Base-by-base conservation (phyloP, 164 flowering plant genomes). In the Buxus sempervirens region DNA sequence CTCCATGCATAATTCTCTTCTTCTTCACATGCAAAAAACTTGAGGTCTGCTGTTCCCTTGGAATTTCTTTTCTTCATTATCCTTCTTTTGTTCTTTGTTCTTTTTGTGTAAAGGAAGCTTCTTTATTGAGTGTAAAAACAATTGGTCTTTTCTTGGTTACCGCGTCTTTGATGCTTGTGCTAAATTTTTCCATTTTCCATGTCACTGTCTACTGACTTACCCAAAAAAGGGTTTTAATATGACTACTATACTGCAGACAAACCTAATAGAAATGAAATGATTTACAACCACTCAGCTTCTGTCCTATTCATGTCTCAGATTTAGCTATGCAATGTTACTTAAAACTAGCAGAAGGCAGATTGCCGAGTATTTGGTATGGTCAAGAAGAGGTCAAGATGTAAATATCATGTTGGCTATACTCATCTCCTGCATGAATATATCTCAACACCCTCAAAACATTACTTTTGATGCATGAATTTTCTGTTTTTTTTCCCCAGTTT, bases 401-500 rank as follows among this genome's bases (percentile, higher is more conserved):
- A 65, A 18, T 24, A 18, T 45, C 20, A 27, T 25, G 54, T 66
- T 21, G 5, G 19, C 4, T 26, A 16, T 41, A 18, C 15, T 15
- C 26, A 38, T 25, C 20, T 67, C 56, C 2, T 59, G n/a, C 20
- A n/a, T 48, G 42, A 58, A 25, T 19, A 45, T 25, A 26, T 67
- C 57, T 41, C 63, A 45, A 58, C 24, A 54, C 36, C n/a, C 45
- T 36, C 25, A 14, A 51, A 45, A 8, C 24, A 27, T 32, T 26
- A 19, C 41, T 14, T 45, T 22, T 59, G 42, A 45, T 38, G 26
- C 56, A n/a, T 6, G 22, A 51, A 6, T 65, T 42, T 61, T 19
- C 49, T 68, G n/a, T 62, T 71, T 48, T 64, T 75, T n/a, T n/a
- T n/a, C n/a, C n/a, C 66, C 84, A 82, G 84, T 80, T 67, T 55